Evolutionary conservation across 345 rosid genomes (phyloP).

Genomic region (Cardamine chenopodiifolia): DNA sequence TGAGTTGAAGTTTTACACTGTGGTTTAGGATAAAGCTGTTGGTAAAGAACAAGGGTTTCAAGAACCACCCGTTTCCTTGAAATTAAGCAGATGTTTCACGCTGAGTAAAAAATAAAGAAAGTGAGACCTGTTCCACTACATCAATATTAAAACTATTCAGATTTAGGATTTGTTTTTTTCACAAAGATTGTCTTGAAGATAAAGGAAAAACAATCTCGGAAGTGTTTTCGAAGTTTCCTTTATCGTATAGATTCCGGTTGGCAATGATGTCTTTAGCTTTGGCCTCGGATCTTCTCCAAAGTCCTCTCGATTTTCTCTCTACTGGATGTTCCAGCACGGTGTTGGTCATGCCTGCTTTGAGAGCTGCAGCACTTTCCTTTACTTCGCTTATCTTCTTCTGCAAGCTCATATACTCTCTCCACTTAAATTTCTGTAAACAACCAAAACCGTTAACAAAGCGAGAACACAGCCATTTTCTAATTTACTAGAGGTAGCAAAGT

Average conservation of each 20-base stretch:
- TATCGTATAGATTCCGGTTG: slow-evolving; percentile 58
- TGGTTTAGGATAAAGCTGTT: slow-evolving; percentile 33
- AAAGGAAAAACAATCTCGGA: slow-evolving; percentile 62
- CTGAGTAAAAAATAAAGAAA: background rate
- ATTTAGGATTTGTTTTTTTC: slow-evolving; percentile 45
- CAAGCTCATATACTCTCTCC: slow-evolving; percentile 78
- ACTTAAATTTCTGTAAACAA: slow-evolving; percentile 64
- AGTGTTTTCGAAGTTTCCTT: slow-evolving; percentile 57
- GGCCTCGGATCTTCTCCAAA: slow-evolving; percentile 59
- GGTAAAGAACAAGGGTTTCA: slow-evolving; percentile 52
- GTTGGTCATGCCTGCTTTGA: slow-evolving; percentile 53
- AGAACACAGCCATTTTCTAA: background rate
- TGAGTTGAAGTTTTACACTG: background rate
- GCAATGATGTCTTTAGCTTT: slow-evolving; percentile 46
- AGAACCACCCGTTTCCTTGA: background rate
- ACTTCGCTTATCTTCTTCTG: slow-evolving; percentile 81
- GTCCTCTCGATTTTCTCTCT: slow-evolving; percentile 57
- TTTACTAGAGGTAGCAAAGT: background rate
- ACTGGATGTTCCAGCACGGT: slow-evolving; percentile 45
- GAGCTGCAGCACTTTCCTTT: slow-evolving; percentile 66
- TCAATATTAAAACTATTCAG: slow-evolving; percentile 21
- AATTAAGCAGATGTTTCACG: background rate
- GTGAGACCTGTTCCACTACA: background rate
- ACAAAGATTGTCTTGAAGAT: slow-evolving; percentile 60
- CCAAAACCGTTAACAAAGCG: background rate